Evolutionary conservation across 164 flowering plant genomes (phyloP), one percentile per base, ranked within the genome.

Genomic region (Magnolia kwangsiensis): DNA sequence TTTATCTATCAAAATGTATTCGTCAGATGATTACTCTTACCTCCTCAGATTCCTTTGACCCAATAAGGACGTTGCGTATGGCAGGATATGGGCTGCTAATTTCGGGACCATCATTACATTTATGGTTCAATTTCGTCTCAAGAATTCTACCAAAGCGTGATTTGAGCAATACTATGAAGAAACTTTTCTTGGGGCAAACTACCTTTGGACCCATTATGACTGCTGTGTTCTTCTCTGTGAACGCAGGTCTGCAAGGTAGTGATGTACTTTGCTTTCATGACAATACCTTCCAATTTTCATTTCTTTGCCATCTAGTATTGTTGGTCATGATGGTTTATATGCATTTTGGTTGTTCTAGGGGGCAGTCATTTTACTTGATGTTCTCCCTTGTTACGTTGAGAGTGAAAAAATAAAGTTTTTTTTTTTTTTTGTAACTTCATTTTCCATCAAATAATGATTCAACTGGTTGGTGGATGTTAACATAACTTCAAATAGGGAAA

Each of bases 71-170:
- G 10, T 64, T 81, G 73, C 88, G 97, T n/a, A 94, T 96, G 99
- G 94, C 86, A 75, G 89, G 88, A 71, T 96, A 89, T 74, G 98
- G 97, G 76, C 20, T 90, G 88, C 19, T 96, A n/a, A 69, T 94
- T 78, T 78, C 89, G 67, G 99, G 98, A 58, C 98, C 99, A 63
- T 80, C 97, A 13, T 80, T 96, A 70, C 98, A 94, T 82, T 80
- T 78, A 66, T 96, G 98, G 97, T 96, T 89, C 86, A 92, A 91
- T 75, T 89, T 89, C 13, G 77, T 92, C 78, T 94, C 99, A n/a
- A 89, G 72, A 79, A 61, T 87, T 76, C 77, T 91, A 64, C 99
- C 98, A 2, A 88, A 88, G 83, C 82, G 85, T 51, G 97, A 92
- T 82, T 11, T 90, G 14, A 14, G 85, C 6, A 80, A 90, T 66